Evolutionary conservation across 176 grass and related monocot genomes (phyloP), one percentile per base, ranked within the genome.

Genomic region (Triticum aestivum): DNA sequence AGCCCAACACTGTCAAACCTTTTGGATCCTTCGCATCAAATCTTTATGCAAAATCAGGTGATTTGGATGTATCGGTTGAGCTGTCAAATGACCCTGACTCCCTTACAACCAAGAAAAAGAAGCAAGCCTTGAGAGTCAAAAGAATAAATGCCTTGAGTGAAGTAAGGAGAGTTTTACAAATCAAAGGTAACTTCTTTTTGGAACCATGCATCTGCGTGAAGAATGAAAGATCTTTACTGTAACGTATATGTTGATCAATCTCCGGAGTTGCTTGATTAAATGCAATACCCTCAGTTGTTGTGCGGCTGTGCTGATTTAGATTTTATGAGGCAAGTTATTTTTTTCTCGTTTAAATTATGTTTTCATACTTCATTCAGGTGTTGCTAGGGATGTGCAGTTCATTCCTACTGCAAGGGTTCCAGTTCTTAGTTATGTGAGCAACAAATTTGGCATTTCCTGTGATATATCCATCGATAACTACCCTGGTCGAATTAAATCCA

Each of bases 21-120:
- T 98, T 98, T 92, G 96, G 93, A 86, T 98, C 96, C 65, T 98
- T 95, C 86, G 82, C 89, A 84, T 95, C 96, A 29, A 87, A 95
- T 37, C 96, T 98, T 87, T 98, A 98, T 73, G 80, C 86, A 30
- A 98, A 95, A 85, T 95, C 89, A 69, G 91, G 96, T 29, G 96
- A 98, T 84, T 89, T 98, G 87, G 96, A 98, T 90, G 80, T 98
- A 68, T 94, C 96, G 18, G 74, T 98, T 73, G 71, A 91, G 71
- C 79, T 91, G 62, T 2, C 61, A 12, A 79, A 49, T 82, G 24
- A 12, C 41, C 75, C 54, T 17, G 77, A 54, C 65, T 35, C 49
- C 6, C 69, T 67, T 64, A 38, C 37, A 39, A 85, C 14, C 81
- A 88, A 72, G 84, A 94, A 34, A 38, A 77, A 98, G 82, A 86